phyloP scores from a whole-genome alignment of 441 rosid species.

The Populus trichocarpa region DNA sequence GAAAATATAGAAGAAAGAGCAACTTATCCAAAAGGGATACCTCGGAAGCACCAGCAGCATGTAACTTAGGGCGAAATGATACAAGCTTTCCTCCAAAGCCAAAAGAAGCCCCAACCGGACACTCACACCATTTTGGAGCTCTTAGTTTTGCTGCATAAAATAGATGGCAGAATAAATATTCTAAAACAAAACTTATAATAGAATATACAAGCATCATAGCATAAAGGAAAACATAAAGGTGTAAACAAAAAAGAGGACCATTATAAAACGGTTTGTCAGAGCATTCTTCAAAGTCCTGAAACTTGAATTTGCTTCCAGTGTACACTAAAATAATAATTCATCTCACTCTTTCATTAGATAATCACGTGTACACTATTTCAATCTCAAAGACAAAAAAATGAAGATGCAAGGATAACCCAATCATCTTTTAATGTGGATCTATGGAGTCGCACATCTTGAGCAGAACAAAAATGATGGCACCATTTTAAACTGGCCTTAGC shows the following conservation, averaged over 20 bases:
- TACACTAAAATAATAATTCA: neutral
- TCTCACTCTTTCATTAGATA: neutral
- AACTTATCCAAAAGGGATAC: slow-evolving; percentile 36
- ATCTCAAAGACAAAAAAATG: neutral
- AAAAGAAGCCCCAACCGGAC: slow-evolving; percentile 94
- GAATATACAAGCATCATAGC: neutral
- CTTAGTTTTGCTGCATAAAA: slow-evolving; percentile 48
- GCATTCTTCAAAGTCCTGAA: neutral
- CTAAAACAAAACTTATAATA: neutral
- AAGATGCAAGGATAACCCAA: neutral
- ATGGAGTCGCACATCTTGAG: neutral
- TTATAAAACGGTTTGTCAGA: neutral
- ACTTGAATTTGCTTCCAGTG: neutral
- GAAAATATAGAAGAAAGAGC: slow-evolving; percentile 7
- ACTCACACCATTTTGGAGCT: slow-evolving; percentile 98
- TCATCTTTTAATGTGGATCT: neutral
- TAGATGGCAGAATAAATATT: slow-evolving; percentile 4
- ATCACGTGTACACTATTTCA: neutral
- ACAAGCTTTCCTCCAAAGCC: slow-evolving; percentile 99
- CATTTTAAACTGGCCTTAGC: neutral
- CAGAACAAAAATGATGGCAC: neutral
- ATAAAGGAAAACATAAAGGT: neutral
- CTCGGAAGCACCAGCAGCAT: slow-evolving; percentile 62
- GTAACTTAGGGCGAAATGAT: slow-evolving; percentile 57
- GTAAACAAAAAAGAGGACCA: neutral